phyloP scores from a whole-genome alignment of 495 filamentous ascomycete genomes.

The Penicillium chermesinum region DNA sequence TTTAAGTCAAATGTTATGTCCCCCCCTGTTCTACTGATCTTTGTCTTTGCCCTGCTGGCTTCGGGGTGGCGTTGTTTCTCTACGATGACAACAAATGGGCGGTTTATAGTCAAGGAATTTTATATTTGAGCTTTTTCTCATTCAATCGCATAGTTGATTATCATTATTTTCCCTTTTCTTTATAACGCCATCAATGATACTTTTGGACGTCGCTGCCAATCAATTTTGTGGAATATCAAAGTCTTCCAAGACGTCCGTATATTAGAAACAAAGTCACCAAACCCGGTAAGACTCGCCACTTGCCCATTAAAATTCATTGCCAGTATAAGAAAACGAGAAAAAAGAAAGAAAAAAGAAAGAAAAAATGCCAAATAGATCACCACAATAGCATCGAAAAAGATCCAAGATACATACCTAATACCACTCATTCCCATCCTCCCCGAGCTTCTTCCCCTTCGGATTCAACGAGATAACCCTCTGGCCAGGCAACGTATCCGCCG shows the following conservation, averaged over 20 bases:
- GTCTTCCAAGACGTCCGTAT: neutral
- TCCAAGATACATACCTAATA: too few species aligned
- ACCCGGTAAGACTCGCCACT: too few species aligned
- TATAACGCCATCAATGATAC: too few species aligned
- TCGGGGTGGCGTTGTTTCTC: neutral
- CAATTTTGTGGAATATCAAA: neutral
- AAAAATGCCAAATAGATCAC: neutral
- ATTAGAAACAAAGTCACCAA: neutral
- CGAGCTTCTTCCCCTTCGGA: slow-evolving; percentile 42
- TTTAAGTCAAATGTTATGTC: neutral
- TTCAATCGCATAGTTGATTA: neutral
- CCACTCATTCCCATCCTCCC: slow-evolving; percentile 45
- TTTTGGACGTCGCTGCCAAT: neutral
- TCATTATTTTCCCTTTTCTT: too few species aligned
- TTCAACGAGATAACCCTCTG: slow-evolving; percentile 53
- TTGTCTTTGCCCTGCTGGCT: neutral
- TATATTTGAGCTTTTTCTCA: neutral
- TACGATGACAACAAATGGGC: neutral
- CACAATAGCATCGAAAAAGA: too few species aligned
- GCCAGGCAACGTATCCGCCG: slow-evolving; percentile 49
- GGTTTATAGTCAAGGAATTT: neutral
- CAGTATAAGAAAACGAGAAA: too few species aligned
- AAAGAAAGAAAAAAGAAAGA: neutral
- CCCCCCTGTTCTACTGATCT: neutral
- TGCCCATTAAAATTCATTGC: too few species aligned